Evolutionary conservation across 2,329 filamentous ascomycete genomes (phyloP), one percentile per base, ranked within the genome.

Genomic region (Blastomyces gilchristii): DNA sequence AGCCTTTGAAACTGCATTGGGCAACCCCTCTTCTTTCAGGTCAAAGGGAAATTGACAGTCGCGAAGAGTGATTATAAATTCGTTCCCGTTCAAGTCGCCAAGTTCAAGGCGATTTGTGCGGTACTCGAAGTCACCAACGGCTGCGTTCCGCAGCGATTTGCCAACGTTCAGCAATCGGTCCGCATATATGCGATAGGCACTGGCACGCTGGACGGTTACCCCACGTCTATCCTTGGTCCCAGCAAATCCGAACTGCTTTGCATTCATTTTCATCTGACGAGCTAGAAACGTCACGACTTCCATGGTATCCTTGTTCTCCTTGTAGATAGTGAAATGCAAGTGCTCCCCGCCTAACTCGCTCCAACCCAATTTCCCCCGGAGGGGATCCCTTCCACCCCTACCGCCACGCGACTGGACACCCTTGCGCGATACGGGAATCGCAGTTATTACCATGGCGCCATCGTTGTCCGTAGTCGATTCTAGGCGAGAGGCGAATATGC

Each of bases 241-340:
- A 3, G 92, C 91, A 69, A 96, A 93, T 63, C 85, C 82, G 68
- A 92, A 89, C 34, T 83, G 81, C 72, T 89, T 91, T 3, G 82
- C 72, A 50, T 82, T 82, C 67, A 89, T 80, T 71, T 87, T 89
- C 66, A 96, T 77, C 67, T 88, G 83, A 53, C 87, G 87, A 0
- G 87, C 85, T 50, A 97, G 82, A 70, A 88, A 90, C 61, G 85
- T 87, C 61, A 95, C 81, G 0, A 90, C 87, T 69, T 97, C 92
- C 89, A 96, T 95, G 0, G 92, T 97, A 72, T 97, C 92, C 72
- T 93, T 92, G 77, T 97, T 97, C 77, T 96, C 92, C 77, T 97
- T 97, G 83, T 93, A 95, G 60, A 97, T 81, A 0, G 90, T 93
- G 74, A 96, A 96, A 74, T 96, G 91, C 16, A 96, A 79, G 73